phyloP scores from a whole-genome alignment of 306 rosid species.

The Dryas alaskensis region DNA sequence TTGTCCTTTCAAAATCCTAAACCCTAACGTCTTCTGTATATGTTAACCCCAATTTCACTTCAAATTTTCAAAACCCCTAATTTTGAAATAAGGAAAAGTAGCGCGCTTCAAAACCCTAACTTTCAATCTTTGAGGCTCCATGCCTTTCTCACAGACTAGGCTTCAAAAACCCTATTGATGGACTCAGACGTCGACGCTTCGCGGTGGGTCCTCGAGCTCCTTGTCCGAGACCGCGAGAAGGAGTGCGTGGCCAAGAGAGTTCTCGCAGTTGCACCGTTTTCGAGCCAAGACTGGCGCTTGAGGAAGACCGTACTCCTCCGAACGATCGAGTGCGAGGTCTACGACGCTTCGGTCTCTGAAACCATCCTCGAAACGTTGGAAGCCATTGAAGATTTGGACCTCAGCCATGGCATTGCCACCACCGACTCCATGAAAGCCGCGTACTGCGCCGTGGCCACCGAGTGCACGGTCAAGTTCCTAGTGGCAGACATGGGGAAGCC shows the following conservation, averaged over 20 bases:
- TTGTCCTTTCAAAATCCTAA: neutral
- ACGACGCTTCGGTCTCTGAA: constrained; percentile 43
- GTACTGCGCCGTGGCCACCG: constrained; percentile 68
- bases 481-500: constrained; percentile 25
- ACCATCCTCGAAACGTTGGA: constrained; percentile 46
- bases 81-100: neutral
- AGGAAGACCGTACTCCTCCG: constrained; percentile 62
- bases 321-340: constrained; percentile 39
- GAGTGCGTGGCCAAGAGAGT: constrained; percentile 33
- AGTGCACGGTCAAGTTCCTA: constrained; percentile 59
- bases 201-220: constrained; percentile 60
- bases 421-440: constrained; percentile 47
- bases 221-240: constrained; percentile 48
- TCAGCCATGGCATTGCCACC: constrained; percentile 16
- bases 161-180: neutral
- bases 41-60: neutral
- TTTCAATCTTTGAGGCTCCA: neutral
- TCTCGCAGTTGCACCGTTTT: constrained; percentile 36
- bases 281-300: constrained; percentile 48
- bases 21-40: neutral
- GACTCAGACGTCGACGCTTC: constrained; percentile 40
- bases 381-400: constrained; percentile 43
- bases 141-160: neutral
- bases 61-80: neutral
- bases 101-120: neutral